Evolutionary conservation across 208 protist species (phyloP).

Genomic region (Acanthamoeba healyi): DNA sequence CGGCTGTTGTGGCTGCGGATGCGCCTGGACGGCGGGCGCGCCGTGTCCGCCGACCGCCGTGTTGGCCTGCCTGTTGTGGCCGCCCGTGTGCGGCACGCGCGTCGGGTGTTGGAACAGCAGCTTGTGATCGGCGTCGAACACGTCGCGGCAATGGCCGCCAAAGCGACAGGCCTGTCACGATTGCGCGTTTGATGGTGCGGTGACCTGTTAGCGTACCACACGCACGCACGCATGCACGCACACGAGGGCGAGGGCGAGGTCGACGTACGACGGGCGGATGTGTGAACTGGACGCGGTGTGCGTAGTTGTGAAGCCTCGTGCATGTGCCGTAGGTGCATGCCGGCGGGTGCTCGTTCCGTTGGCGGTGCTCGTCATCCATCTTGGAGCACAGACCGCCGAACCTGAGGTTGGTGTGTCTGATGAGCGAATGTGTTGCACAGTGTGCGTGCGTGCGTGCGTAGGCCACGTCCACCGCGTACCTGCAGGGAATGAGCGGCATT

Average conservation of each 20-base stretch:
- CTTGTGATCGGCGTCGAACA: neutral
- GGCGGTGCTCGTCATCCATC: neutral
- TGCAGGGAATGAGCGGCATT: neutral
- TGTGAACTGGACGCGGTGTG: neutral
- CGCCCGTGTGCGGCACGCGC: neutral
- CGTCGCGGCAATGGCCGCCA: neutral
- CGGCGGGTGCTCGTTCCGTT: neutral
- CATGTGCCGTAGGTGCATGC: neutral
- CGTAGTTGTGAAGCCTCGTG: neutral
- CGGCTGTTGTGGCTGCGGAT: too few relatives aligned
- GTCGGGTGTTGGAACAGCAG: neutral
- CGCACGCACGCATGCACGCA: neutral
- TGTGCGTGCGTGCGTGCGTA: neutral
- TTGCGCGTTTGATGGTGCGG: too few relatives aligned
- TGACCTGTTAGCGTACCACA: neutral
- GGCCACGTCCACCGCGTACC: too few relatives aligned
- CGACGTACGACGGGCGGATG: neutral
- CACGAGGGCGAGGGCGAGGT: neutral
- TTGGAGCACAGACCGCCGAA: neutral
- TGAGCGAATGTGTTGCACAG: too few relatives aligned
- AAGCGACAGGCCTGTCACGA: neutral
- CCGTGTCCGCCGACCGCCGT: neutral
- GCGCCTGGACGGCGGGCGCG: neutral
- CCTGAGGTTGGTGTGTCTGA: neutral
- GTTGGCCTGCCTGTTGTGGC: neutral